Conservation (phyloP, 2,329 filamentous ascomycete genomes). For the Venturiaceae sp. region DNA sequence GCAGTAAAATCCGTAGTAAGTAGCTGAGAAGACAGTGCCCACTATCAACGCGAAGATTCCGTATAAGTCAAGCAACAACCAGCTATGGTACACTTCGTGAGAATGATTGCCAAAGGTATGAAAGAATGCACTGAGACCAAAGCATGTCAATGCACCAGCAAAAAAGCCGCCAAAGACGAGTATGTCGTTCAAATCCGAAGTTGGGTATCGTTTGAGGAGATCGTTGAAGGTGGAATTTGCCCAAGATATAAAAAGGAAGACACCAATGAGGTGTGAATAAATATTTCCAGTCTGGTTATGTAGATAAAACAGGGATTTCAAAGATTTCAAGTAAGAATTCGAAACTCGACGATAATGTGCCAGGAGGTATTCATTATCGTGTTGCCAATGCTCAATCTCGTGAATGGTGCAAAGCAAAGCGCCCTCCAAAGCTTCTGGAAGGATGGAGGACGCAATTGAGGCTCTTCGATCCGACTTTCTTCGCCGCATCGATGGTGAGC, state of each 20-base stretch:
- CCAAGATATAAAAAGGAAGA: neutral
- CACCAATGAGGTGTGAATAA: constrained; percentile 44
- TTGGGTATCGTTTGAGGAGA: neutral
- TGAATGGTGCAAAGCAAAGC: neutral
- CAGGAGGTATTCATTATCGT: constrained; percentile 54
- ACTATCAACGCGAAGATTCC: constrained; percentile 2
- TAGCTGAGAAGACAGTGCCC: constrained; percentile 3
- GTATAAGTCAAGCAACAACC: constrained; percentile 1
- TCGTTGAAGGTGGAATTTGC: neutral
- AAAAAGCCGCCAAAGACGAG: constrained; percentile 28
- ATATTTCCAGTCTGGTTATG: constrained; percentile 58
- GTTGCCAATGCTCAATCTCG: constrained; percentile 16
- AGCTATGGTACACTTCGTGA: constrained; percentile 52
- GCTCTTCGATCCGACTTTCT: neutral
- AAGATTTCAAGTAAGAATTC: constrained; percentile 44
- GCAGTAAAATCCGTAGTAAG: constrained; percentile 5
- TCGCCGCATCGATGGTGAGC: neutral
- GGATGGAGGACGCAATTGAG: neutral
- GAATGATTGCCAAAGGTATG: constrained; percentile 85
- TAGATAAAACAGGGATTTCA: constrained; percentile 45
- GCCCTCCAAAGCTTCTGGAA: neutral
- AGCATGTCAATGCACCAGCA: constrained; percentile 28
- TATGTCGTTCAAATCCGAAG: constrained; percentile 19
- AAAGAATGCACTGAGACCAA: constrained; percentile 54
- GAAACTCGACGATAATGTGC: constrained; percentile 50